phyloP scores from a whole-genome alignment of 2,329 filamentous ascomycete species.

The Truncatella angustata region DNA sequence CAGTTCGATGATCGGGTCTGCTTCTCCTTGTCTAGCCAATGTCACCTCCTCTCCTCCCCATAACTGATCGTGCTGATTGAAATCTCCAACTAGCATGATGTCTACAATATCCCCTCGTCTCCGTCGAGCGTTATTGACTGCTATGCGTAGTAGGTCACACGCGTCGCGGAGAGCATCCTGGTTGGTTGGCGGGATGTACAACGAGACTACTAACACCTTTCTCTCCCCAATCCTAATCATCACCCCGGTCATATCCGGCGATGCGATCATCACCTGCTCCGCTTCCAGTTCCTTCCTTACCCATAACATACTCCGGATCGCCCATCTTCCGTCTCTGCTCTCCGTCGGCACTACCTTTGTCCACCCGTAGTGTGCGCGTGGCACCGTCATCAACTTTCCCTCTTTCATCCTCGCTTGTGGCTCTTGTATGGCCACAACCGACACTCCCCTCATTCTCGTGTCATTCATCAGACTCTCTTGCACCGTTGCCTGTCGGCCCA shows the following conservation, averaged over 20 bases:
- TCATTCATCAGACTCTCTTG: not conserved
- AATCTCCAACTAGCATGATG: too few relatives aligned
- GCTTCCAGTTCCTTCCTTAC: not conserved
- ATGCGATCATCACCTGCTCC: not conserved
- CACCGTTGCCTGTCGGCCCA: not conserved
- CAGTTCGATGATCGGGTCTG: too few relatives aligned
- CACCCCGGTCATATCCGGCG: not conserved
- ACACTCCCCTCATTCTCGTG: not conserved
- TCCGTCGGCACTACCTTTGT: not conserved
- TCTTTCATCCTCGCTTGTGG: too few relatives aligned
- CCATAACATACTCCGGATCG: not conserved
- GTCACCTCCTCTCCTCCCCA: too few relatives aligned
- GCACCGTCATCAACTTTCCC: too few relatives aligned
- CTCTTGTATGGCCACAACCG: not conserved
- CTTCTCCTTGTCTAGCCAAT: too few relatives aligned
- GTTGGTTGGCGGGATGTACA: not conserved
- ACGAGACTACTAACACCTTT: not conserved
- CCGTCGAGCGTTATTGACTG: too few relatives aligned
- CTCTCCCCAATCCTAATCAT: not conserved
- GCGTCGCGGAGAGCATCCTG: too few relatives aligned
- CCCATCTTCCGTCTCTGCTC: not conserved
- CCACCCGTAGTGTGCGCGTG: too few relatives aligned
- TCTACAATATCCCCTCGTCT: too few relatives aligned
- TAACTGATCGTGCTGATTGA: too few relatives aligned
- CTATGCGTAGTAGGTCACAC: too few relatives aligned